Base-by-base conservation (phyloP, 2,329 filamentous ascomycete genomes). In the Blumeriella jaapii region DNA sequence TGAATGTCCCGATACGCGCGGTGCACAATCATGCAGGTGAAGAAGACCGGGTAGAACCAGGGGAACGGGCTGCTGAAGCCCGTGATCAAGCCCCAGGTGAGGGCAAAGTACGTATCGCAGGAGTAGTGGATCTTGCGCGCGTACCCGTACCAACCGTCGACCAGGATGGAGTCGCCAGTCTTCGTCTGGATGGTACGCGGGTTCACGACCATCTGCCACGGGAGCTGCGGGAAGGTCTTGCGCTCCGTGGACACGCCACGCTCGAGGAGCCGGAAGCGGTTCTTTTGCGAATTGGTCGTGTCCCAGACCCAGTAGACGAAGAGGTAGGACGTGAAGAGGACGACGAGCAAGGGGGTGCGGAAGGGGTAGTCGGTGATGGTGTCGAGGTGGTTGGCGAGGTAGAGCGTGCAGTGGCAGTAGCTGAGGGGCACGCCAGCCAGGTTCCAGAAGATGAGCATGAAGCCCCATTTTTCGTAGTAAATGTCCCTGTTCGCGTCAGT, bases 391-490 rank as follows among this genome's bases (percentile, higher is more conserved):
- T 82, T 87, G 47, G 85, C 85, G 32, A 94, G 70, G 62, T 82
- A 94, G 51, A 94, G 75, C 31, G 82, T 89, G 70, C 82, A 91
- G 67, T 94, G 86, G 65, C 85, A 93, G 69, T 94, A 94, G 36
- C 78, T 86, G 34, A 94, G 69, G 10, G 86, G 86, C 16, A 94
- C 86, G 48, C 86, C 86, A 29, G 86, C 85, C 57, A 94, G 67
- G 61, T 94, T 94, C 86, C 86, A 94, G 73, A 94, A 94, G 59
- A 93, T 93, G 48, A 94, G 73, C 86, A 94, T 94, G 67, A 94
- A 94, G 34, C 86, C 86, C 74, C 83, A 87, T 64, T 94, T 94
- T 68, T 94, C 86, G 52, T 85, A 89, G 67, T 93, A 93, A 80
- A 94, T 93, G 54, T 94, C 86, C 80, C 71, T 74, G n/a, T 6